phyloP scores from a whole-genome alignment of 108 stramenopile species.

The Cyclostephanos tholiformis region DNA sequence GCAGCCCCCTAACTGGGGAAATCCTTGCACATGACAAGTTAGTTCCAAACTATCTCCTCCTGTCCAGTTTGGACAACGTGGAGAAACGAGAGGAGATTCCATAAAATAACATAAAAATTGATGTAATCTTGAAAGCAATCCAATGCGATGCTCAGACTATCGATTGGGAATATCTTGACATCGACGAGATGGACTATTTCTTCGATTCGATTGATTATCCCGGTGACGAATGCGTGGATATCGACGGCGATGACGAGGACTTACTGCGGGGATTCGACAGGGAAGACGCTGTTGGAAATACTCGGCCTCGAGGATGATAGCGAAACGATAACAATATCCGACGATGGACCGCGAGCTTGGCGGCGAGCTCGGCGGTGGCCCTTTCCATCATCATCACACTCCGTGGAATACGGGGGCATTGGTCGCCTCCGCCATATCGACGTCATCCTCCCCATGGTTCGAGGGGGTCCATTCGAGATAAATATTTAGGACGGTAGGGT shows the following conservation, averaged over 20 bases:
- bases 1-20: constrained; percentile 80
- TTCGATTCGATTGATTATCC: constrained; percentile 22
- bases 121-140: no score
- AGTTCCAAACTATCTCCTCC: constrained; percentile 82
- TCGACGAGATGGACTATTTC: constrained; percentile 44
- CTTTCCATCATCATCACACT: no score
- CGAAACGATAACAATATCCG: constrained; percentile 25
- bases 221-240: constrained; percentile 31
- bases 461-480: no score
- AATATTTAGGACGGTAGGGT: no score
- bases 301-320: constrained; percentile 37
- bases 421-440: no score
- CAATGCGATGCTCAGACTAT: constrained; percentile 21
- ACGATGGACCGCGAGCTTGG: no score
- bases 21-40: constrained; percentile 70
- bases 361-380: no score
- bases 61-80: constrained; percentile 62
- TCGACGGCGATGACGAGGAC: constrained; percentile 23
- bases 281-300: constrained; percentile 46
- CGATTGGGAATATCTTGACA: constrained; percentile 36
- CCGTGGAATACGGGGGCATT: no score
- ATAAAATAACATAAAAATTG: not conserved
- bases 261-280: constrained; percentile 45
- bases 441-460: no score
- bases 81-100: not conserved